Conservation (phyloP, 306 rosid species). For the Datisca glomerata region DNA sequence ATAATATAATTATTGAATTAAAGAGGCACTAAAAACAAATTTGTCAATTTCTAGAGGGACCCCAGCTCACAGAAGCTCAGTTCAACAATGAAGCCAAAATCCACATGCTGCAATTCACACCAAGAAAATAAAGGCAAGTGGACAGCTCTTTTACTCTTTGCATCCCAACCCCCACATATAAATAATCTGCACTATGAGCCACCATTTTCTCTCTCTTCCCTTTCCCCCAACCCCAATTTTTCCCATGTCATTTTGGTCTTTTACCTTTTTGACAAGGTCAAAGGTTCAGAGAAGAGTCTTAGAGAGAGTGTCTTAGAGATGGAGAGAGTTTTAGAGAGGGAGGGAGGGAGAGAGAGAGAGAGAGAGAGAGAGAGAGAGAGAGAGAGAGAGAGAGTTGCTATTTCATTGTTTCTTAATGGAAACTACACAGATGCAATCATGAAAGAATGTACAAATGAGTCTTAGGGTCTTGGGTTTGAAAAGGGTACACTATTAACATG, state of each 20-base stretch:
- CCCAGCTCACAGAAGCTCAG: constrained; percentile 6
- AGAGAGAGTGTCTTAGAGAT: no score
- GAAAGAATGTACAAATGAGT: no score
- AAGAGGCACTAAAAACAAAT: constrained; percentile 2
- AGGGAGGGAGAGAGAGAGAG: background rate
- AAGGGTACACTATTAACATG: no score
- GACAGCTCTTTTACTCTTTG: constrained; percentile 3
- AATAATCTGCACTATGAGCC: no score
- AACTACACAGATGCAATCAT: no score
- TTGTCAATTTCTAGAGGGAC: constrained; percentile 1
- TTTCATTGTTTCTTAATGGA: no score
- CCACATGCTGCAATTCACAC: constrained; percentile 10
- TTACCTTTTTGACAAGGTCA: constrained; percentile 8
- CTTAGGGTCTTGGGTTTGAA: no score
- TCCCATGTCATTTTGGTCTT: constrained; percentile 1
- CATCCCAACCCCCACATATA: constrained; percentile 10
- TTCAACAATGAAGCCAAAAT: constrained; percentile 1
- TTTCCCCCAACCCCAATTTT: background rate
- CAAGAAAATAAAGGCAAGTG: background rate
- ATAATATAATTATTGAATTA: background rate
- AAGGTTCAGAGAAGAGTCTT: no score
- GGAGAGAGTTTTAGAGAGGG: no score
- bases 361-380: constrained; percentile 1
- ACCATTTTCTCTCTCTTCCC: constrained; percentile 5
- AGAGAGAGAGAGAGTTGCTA: constrained; percentile 1